Conservation (phyloP, 495 filamentous ascomycete species). For the Penicillium diatomitis region DNA sequence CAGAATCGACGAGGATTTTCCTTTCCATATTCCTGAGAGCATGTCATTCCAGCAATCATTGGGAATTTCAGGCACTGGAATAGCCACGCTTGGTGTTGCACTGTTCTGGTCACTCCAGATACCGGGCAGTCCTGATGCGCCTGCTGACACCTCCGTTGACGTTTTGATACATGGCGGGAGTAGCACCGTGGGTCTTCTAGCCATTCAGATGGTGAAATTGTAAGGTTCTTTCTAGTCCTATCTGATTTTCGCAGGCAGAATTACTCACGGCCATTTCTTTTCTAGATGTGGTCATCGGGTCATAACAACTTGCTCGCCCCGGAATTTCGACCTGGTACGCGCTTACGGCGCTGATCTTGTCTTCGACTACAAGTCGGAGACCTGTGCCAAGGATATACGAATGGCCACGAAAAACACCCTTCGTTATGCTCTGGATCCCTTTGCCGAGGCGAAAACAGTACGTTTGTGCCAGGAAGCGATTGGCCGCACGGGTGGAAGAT, state of each 20-base stretch:
- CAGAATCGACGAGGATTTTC: constrained; percentile 13
- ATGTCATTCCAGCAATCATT: constrained; percentile 4
- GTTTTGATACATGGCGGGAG: constrained; percentile 39
- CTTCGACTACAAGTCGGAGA: constrained; percentile 45
- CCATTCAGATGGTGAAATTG: constrained; percentile 35
- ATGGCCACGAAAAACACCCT: constrained; percentile 27
- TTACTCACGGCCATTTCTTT: not conserved
- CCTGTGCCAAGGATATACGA: constrained; percentile 34
- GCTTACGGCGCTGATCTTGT: constrained; percentile 41
- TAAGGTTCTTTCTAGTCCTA: not conserved
- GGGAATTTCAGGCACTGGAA: constrained; percentile 15
- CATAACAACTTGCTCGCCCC: constrained; percentile 46
- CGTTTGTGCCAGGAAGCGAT: constrained; percentile 32
- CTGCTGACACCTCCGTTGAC: constrained; percentile 12
- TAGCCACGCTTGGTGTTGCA: constrained; percentile 19
- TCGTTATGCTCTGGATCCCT: constrained; percentile 31
- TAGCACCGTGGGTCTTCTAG: constrained; percentile 35
- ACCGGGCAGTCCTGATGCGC: constrained; percentile 15
- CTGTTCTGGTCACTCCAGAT: constrained; percentile 23
- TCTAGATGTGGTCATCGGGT: constrained; percentile 32
- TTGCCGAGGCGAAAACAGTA: constrained; percentile 26
- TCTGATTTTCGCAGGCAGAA: not conserved
- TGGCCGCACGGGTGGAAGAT: constrained; percentile 33
- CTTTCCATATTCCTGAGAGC: constrained; percentile 11
- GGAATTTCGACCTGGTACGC: constrained; percentile 46